Base-by-base conservation (phyloP, 257 asterid genomes). In the Capsicum baccatum region DNA sequence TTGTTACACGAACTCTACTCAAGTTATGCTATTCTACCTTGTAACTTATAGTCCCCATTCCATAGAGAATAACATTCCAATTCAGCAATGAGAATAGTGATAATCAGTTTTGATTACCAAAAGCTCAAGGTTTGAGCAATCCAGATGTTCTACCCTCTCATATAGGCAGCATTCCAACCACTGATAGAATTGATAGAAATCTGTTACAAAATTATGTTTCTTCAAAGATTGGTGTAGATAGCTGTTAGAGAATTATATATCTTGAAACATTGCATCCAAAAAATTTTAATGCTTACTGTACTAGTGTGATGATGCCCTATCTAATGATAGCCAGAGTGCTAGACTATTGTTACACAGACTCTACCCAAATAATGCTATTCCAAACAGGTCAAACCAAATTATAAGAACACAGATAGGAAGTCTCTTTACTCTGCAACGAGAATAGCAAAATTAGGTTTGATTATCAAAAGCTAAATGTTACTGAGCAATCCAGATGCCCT, bases 351-450 rank as follows among this genome's bases (percentile, higher is more conserved):
- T 48, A 73, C 13, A 62, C 39, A 47, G 59, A 47, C 80, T 69
- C 79, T 48, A 73, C 80, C 12, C 80, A 73, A 48, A 7, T 26
- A 73, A 19, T 48, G 44, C 0, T 73, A 48, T 73, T 48, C 42
- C 52, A 52, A 37, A 76, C 47, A 76, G 21, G 8, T 76, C 81
- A 52, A 76, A 52, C 73, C 81, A 50, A 76, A 21, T 76, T 76
- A 55, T 7, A 76, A 50, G 60, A 76, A 26, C 47, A 21, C 17
- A 74, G 62, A 19, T 3, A 10, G 8, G 63, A 52, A 26, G 19
- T 76, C 47, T 74, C 11, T 76, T 76, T 52, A 21, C 81, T 52
- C 63, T 76, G 21, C 63, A 26, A 52, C 17, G n/a, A 50, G 63
- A 14, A 21, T 1, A 0, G 9, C 48, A 2, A 76, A 48, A 21